Conservation (phyloP, 129 eudicot genomes). For the Pseudognaphalium luteoalbum region DNA sequence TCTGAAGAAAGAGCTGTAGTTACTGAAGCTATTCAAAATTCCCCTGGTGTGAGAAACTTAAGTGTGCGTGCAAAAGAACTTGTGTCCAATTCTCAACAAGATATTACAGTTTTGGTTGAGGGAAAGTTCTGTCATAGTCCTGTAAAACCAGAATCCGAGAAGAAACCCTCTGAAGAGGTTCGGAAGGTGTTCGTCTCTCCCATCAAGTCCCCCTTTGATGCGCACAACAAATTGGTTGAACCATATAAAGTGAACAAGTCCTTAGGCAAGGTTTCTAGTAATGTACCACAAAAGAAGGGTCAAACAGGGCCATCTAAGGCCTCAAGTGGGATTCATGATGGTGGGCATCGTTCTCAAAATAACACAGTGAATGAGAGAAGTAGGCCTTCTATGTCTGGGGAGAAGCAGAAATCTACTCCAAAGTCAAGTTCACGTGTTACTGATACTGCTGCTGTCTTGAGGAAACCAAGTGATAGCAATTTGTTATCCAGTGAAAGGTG, state of each 20-base stretch:
- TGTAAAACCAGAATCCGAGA: slow-evolving; percentile 41
- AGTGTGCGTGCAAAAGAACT: slow-evolving; percentile 33
- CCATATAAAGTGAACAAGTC: slow-evolving; percentile 37
- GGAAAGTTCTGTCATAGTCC: slow-evolving; percentile 36
- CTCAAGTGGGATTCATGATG: slow-evolving; percentile 26
- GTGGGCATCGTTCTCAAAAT: slow-evolving; percentile 20
- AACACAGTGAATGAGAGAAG: slow-evolving; percentile 40
- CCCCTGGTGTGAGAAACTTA: slow-evolving; percentile 30
- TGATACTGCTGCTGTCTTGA: slow-evolving; percentile 36
- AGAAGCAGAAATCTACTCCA: slow-evolving; percentile 53
- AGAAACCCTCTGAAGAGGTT: slow-evolving; percentile 41
- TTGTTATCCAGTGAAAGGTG: slow-evolving; percentile 54
- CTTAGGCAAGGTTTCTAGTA: slow-evolving; percentile 40
- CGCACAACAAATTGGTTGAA: slow-evolving; percentile 38
- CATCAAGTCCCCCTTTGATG: slow-evolving; percentile 47
- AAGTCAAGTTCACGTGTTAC: slow-evolving; percentile 39
- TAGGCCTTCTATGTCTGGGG: slow-evolving; percentile 27
- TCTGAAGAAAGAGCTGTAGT: slow-evolving; percentile 29
- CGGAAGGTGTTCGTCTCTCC: slow-evolving; percentile 47
- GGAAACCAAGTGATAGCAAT: slow-evolving; percentile 32
- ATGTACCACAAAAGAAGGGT: slow-evolving; percentile 42
- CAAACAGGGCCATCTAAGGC: slow-evolving; percentile 40
- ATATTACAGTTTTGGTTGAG: slow-evolving; percentile 26
- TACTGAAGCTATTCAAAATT: slow-evolving; percentile 40
- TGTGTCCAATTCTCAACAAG: slow-evolving; percentile 40